These are phyloP conservation scores for Ustilago shanxiensis DNA, from an alignment of 1,284 basidiomycete species.

Conservation along the genomic window DNA sequence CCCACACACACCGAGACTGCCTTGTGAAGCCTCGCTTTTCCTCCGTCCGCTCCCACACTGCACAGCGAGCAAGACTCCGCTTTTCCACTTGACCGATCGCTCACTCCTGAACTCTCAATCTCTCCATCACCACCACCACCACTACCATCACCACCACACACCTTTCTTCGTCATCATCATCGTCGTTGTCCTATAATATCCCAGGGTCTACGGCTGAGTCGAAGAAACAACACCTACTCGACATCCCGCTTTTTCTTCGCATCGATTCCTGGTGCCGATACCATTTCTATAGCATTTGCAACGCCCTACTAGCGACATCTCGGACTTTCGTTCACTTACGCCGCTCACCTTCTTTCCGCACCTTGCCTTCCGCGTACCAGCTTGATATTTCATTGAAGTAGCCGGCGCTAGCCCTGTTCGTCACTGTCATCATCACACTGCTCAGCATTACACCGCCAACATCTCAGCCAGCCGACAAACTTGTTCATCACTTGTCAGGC, in stretches of 20 bases:
- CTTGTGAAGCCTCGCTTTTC: conserved; percentile 2
- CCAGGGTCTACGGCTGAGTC: conserved; percentile 28
- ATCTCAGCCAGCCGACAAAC: conserved; percentile 8
- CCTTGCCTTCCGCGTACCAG: neutral
- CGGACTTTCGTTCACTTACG: conserved; percentile 1
- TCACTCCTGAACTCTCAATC: conserved; percentile 7
- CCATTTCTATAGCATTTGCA: neutral
- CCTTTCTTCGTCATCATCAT: conserved; percentile 15
- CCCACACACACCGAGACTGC: neutral
- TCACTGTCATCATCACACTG: conserved; percentile 17
- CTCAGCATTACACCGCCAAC: conserved; percentile 1
- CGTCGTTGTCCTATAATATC: conserved; percentile 10
- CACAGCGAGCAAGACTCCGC: conserved; percentile 8
- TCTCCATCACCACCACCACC: conserved; percentile 15
- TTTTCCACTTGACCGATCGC: conserved; percentile 4
- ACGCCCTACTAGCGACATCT: neutral
- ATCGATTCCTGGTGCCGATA: neutral
- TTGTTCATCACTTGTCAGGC: conserved; percentile 2
- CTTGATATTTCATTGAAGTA: conserved; percentile 10
- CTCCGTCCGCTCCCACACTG: neutral
- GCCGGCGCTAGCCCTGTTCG: conserved; percentile 24
- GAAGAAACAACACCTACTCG: conserved; percentile 12
- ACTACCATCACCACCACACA: conserved; percentile 3
- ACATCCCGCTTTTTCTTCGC: neutral
- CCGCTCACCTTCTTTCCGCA: conserved; percentile 15